A percentile compares a stretch with the other conserved stretches of the same genome.
These are phyloP conservation scores for Aegilops speltoides DNA, from an alignment of 176 grass and related monocot species.

Conservation along the genomic window DNA sequence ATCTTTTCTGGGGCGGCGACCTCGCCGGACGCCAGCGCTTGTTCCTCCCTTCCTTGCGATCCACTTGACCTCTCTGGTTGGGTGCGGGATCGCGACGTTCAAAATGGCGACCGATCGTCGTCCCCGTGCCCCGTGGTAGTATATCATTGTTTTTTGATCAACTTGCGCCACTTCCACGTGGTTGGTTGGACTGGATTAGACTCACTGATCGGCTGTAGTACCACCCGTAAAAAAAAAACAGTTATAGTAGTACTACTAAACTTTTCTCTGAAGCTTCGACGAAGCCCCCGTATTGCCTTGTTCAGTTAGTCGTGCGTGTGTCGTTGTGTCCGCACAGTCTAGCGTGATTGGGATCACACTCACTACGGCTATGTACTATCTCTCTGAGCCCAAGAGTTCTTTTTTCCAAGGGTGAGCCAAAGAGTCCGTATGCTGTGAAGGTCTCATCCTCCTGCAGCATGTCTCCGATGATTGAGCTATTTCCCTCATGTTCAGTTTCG, in stretches of 20 bases:
- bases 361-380: too few relatives aligned
- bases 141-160: neutral
- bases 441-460: too few relatives aligned
- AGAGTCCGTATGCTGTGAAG: too few relatives aligned
- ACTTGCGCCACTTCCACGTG: constrained; percentile 7
- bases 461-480: too few relatives aligned
- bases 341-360: too few relatives aligned
- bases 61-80: constrained; percentile 28
- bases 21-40: neutral
- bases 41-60: neutral
- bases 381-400: too few relatives aligned
- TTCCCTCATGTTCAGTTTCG: neutral
- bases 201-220: too few relatives aligned
- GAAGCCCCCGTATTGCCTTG: neutral
- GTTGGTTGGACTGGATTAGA: neutral
- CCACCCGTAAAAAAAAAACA: too few relatives aligned
- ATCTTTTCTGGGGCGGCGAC: neutral
- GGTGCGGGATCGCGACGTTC: constrained; percentile 11
- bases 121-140: neutral
- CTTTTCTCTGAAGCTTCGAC: neutral
- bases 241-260: too few relatives aligned
- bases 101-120: neutral
- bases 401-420: too few relatives aligned
- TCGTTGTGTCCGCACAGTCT: too few relatives aligned
- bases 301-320: too few relatives aligned